Evolutionary conservation across 192 early-diverging fungal genomes (phyloP).

Genomic region (Ramicandelaber brevisporus): DNA sequence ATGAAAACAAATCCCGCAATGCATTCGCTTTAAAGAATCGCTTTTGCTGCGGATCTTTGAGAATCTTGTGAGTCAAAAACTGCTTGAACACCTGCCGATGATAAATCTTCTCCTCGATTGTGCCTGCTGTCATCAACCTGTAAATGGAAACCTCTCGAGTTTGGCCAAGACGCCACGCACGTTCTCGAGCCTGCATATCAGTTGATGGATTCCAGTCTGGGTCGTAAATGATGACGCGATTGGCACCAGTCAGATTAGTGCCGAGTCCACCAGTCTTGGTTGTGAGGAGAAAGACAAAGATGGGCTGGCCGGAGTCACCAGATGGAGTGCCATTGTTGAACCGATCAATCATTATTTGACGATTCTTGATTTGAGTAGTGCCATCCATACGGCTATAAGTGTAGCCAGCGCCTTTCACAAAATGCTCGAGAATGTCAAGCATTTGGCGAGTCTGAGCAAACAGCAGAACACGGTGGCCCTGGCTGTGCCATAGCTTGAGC

Average conservation of each 20-base stretch:
- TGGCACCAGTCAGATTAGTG: slow-evolving; percentile 80
- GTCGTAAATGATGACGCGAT: slow-evolving; percentile 84
- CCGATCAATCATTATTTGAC: slow-evolving; percentile 63
- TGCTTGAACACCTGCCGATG: slow-evolving; percentile 96
- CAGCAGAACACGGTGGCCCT: slow-evolving; percentile 64
- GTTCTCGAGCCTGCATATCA: slow-evolving; percentile 83
- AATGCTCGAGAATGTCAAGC: slow-evolving; percentile 76
- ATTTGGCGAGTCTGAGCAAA: slow-evolving; percentile 89
- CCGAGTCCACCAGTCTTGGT: slow-evolving; percentile 94
- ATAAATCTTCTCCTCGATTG: slow-evolving; percentile 92
- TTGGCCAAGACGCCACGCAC: slow-evolving; percentile 88
- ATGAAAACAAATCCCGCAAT: slow-evolving; percentile 65
- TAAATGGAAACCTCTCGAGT: slow-evolving; percentile 72
- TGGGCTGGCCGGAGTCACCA: slow-evolving; percentile 19
- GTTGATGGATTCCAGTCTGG: slow-evolving; percentile 98
- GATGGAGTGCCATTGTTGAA: too few species aligned
- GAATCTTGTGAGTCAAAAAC: slow-evolving; percentile 86
- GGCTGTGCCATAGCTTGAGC: slow-evolving; percentile 60
- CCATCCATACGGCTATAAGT: slow-evolving; percentile 86
- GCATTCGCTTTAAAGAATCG: slow-evolving; percentile 75
- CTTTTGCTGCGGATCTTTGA: slow-evolving; percentile 68
- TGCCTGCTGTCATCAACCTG: slow-evolving; percentile 80
- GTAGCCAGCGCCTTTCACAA: slow-evolving; percentile 27
- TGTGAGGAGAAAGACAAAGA: slow-evolving; percentile 86
- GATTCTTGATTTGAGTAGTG: slow-evolving; percentile 64